Evolutionary conservation across 2,329 filamentous ascomycete species (phyloP), one percentile per base, ranked within the genome.

Genomic region (Penicillium crustosum): DNA sequence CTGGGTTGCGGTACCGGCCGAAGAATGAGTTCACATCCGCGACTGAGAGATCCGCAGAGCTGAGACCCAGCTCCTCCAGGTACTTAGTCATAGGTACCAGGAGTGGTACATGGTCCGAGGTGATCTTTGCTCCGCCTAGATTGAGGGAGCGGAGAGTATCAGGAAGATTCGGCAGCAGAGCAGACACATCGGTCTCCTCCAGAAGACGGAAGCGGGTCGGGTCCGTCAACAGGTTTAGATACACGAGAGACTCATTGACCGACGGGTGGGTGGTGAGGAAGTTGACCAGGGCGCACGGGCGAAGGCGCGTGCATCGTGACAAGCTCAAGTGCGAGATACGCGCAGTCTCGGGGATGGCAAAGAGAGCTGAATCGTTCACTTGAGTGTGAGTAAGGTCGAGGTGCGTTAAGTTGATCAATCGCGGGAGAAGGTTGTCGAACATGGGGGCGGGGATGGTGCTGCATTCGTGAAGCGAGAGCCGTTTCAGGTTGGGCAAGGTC

Each of bases 341-440:
- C 12, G 90, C 90, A 5, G 87, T 87, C n/a, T 80, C 70, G 0
- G 90, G 89, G 61, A 93, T 89, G 21, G 85, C 85, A 65, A 83
- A 78, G 17, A 94, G 80, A 5, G 90, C 89, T 25, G 81, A 78
- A 71, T 91, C 85, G 35, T 87, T 92, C 66, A 94, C 85, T 64
- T 88, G 84, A 1, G 90, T 93, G 64, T 89, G 89, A 10, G 88
- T 85, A n/a, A 93, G 81, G 68, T 94, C 90, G 38, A 94, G 83
- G 70, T 93, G 89, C 1, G 90, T 93, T 53, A 92, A 77, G 54
- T 83, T 80, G 27, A 79, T 73, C 48, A 93, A 79, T n/a, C 85
- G 84, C n/a, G 90, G 88, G 12, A 94, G 79, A 17, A 93, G 78
- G 2, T 78, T 80, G 67, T 90, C 87, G 67, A 90, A 91, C 44